Evolutionary conservation across 176 grass and related monocot genomes (phyloP).

Genomic region (Aegilops bicornis): DNA sequence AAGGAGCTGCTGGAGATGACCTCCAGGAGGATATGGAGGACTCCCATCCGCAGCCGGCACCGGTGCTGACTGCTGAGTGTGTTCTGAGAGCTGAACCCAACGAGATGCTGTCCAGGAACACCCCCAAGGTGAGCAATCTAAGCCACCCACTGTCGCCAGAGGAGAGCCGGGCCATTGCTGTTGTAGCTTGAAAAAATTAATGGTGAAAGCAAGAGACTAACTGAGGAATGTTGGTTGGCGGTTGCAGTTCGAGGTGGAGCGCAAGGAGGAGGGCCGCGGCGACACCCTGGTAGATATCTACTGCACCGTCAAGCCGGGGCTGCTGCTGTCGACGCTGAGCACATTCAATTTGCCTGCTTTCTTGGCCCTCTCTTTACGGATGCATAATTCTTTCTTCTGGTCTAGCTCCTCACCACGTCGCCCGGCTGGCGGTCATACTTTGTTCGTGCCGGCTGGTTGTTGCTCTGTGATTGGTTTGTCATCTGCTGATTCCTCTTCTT

Average conservation of each 20-base stretch:
- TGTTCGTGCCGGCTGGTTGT: too few relatives aligned
- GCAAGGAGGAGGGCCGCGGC: slow-evolving; percentile 50
- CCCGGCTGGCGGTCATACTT: too few relatives aligned
- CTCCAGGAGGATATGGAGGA: slow-evolving; percentile 69
- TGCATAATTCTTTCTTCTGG: too few relatives aligned
- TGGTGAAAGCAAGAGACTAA: too few relatives aligned
- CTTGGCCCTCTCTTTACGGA: too few relatives aligned
- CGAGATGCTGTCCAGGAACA: slow-evolving; percentile 86
- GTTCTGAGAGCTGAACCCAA: slow-evolving; percentile 67
- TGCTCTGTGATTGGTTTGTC: too few relatives aligned
- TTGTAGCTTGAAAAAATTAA: too few relatives aligned
- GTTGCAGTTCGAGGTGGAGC: slow-evolving; percentile 75
- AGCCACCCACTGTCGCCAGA: too few relatives aligned
- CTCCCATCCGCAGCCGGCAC: not conserved
- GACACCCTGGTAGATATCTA: slow-evolving; percentile 92
- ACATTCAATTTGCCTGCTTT: slow-evolving; percentile 18
- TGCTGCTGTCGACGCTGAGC: slow-evolving; percentile 84
- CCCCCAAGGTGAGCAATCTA: slow-evolving; percentile 50
- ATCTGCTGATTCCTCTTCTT: too few relatives aligned
- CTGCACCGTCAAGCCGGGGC: slow-evolving; percentile 78
- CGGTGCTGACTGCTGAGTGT: slow-evolving; percentile 44
- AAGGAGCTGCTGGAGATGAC: slow-evolving; percentile 60
- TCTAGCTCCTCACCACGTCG: too few relatives aligned
- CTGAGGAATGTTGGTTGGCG: too few relatives aligned
- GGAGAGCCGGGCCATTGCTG: too few relatives aligned